Percentiles rank a stretch among this genome's conserved stretches.
Conservation (phyloP, 1,284 basidiomycete genomes). For the Anthracocystis setariae region DNA sequence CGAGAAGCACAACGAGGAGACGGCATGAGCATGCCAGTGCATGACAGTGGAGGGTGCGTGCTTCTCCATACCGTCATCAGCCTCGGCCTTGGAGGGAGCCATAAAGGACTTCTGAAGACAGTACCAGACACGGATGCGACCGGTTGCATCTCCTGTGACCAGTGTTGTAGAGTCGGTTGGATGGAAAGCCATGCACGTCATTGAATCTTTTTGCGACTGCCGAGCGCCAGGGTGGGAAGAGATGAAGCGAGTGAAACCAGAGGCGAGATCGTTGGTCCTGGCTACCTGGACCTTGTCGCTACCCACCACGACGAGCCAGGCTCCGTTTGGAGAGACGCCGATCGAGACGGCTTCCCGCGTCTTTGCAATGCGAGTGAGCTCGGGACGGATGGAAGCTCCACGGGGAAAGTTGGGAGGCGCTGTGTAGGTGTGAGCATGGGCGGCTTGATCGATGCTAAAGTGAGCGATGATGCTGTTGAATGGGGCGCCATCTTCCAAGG, state of each 20-base stretch:
- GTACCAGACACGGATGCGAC: constrained; percentile 90
- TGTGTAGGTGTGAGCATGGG: constrained; percentile 10
- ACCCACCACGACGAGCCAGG: constrained; percentile 83
- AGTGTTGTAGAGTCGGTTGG: constrained; percentile 86
- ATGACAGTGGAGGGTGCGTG: constrained; percentile 80
- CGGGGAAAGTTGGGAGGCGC: constrained; percentile 30
- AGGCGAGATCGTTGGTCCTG: constrained; percentile 40
- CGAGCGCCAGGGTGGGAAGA: constrained; percentile 52
- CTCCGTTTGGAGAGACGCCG: constrained; percentile 79
- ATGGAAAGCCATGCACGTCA: constrained; percentile 88
- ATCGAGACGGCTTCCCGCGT: constrained; percentile 68
- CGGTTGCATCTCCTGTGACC: constrained; percentile 88
- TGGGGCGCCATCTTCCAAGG: constrained; percentile 26
- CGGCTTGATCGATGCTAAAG: constrained; percentile 37
- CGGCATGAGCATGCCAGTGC: constrained; percentile 97
- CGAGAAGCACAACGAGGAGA: constrained; percentile 88
- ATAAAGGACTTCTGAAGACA: constrained; percentile 72
- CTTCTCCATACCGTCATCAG: constrained; percentile 36
- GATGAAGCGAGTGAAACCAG: constrained; percentile 82
- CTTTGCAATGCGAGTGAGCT: constrained; percentile 73
- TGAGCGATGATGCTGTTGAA: constrained; percentile 54
- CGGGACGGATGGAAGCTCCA: constrained; percentile 37
- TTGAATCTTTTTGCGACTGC: constrained; percentile 50
- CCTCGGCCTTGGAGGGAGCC: constrained; percentile 45
- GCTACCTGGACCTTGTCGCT: constrained; percentile 83